These are phyloP conservation scores for Oryza officinalis DNA, from an alignment of 176 grass and related monocot species.

Conservation along the genomic window DNA sequence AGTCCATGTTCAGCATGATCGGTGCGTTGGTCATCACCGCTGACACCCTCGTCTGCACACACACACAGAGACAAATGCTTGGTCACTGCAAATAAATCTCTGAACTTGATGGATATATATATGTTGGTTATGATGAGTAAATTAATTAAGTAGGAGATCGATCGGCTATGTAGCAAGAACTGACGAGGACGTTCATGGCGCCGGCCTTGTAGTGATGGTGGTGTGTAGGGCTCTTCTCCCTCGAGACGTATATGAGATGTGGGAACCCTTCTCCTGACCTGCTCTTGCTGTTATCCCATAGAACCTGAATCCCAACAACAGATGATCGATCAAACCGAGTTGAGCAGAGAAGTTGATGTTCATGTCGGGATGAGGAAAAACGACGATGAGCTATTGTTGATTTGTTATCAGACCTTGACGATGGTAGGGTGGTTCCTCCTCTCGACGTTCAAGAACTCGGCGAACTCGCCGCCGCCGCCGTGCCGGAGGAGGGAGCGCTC, in stretches of 20 bases:
- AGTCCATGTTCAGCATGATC: constrained; percentile 63
- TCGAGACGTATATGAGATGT: constrained; percentile 47
- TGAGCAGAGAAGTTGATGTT: background rate
- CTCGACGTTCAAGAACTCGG: constrained; percentile 44
- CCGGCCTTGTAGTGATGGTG: constrained; percentile 60
- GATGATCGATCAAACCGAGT: no score
- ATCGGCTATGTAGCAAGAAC: background rate
- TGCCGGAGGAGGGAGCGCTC: constrained; percentile 14
- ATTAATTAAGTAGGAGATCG: no score
- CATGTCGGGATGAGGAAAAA: no score
- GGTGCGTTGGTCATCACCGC: constrained; percentile 53
- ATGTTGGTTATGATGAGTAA: no score
- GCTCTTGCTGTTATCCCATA: constrained; percentile 39
- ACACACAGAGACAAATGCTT: background rate
- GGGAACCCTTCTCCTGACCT: constrained; percentile 24
- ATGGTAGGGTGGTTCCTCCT: constrained; percentile 47
- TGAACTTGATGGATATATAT: background rate
- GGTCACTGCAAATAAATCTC: background rate
- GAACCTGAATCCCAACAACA: constrained; percentile 24
- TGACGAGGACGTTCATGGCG: constrained; percentile 57
- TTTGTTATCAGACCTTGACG: constrained; percentile 38
- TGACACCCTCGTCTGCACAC: constrained; percentile 53
- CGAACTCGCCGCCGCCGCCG: constrained; percentile 3
- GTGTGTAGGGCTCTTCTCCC: constrained; percentile 45
- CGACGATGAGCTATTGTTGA: no score